Conservation (phyloP, 1,139 yeast species). For the Pichia sp. region DNA sequence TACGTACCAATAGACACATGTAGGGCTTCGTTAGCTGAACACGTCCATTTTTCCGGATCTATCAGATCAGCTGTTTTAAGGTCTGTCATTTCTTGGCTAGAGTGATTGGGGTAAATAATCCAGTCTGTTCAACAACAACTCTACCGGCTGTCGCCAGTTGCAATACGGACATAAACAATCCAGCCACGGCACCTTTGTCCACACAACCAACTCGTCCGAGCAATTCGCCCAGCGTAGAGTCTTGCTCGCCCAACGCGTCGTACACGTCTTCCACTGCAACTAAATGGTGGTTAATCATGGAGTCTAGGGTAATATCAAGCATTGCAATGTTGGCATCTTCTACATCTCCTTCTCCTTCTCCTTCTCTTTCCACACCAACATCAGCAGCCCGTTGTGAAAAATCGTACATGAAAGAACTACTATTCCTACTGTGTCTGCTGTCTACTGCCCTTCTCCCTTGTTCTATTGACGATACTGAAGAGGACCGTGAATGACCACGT, state of each 20-base stretch:
- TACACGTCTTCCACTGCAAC: neutral
- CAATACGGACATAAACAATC: constrained; percentile 4
- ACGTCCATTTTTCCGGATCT: constrained; percentile 60
- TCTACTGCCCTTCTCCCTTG: constrained; percentile 11
- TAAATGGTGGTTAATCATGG: neutral
- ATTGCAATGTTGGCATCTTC: constrained; percentile 12
- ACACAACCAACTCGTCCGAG: neutral
- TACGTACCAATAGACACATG: constrained; percentile 39
- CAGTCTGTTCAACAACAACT: constrained; percentile 2
- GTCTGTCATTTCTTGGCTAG: neutral
- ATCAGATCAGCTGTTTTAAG: neutral
- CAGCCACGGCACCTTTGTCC: constrained; percentile 1
- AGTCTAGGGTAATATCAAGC: constrained; percentile 10
- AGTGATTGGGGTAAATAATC: constrained; percentile 1
- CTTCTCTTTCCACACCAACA: neutral
- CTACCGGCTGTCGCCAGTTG: constrained; percentile 5
- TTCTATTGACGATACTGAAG: constrained; percentile 27
- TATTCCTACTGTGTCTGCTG: constrained; percentile 10
- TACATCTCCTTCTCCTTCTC: constrained; percentile 2
- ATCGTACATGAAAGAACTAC: constrained; percentile 16
- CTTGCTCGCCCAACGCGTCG: no score
- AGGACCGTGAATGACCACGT: constrained; percentile 11
- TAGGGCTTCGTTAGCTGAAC: constrained; percentile 59
- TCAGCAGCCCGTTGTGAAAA: constrained; percentile 11
- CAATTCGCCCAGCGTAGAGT: no score